Conservation (phyloP, 768 basidiomycete genomes). For the Sporobolomyces phaffii region DNA sequence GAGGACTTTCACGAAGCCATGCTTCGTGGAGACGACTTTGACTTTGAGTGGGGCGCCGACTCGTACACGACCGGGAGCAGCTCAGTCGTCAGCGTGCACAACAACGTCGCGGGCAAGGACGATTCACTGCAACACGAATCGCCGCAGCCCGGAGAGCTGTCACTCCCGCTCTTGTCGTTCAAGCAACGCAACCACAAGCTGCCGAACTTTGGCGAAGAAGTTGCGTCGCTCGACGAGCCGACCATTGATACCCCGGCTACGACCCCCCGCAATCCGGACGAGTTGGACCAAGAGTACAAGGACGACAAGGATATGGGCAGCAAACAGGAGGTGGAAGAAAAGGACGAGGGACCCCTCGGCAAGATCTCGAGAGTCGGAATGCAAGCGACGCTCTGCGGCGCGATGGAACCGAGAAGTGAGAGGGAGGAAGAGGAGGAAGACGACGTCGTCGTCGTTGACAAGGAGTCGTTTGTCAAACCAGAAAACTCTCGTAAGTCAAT, state of each 20-base stretch:
- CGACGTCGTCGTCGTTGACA: background rate
- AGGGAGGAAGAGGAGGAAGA: slow-evolving; percentile 7
- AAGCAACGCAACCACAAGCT: background rate
- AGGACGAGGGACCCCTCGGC: slow-evolving; percentile 14
- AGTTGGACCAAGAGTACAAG: background rate
- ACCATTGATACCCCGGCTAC: slow-evolving; percentile 36
- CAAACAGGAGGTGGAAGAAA: background rate
- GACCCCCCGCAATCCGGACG: slow-evolving; percentile 36
- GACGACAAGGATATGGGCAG: slow-evolving; percentile 2
- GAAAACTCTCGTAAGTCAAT: background rate
- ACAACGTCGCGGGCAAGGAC: background rate
- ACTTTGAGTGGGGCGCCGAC: slow-evolving; percentile 41
- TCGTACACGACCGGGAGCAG: slow-evolving; percentile 26
- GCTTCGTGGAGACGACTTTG: slow-evolving; percentile 39
- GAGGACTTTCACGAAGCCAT: slow-evolving; percentile 43
- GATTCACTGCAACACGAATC: background rate
- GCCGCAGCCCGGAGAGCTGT: background rate
- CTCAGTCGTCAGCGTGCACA: slow-evolving; percentile 4
- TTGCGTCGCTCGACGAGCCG: background rate
- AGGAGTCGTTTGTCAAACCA: background rate
- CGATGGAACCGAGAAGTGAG: background rate
- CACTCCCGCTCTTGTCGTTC: background rate
- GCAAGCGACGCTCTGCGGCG: slow-evolving; percentile 34
- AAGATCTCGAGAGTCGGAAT: slow-evolving; percentile 31
- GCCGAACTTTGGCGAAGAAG: background rate